phyloP scores from a whole-genome alignment of 1,284 basidiomycete genomes.

The Ganoderma sinense region DNA sequence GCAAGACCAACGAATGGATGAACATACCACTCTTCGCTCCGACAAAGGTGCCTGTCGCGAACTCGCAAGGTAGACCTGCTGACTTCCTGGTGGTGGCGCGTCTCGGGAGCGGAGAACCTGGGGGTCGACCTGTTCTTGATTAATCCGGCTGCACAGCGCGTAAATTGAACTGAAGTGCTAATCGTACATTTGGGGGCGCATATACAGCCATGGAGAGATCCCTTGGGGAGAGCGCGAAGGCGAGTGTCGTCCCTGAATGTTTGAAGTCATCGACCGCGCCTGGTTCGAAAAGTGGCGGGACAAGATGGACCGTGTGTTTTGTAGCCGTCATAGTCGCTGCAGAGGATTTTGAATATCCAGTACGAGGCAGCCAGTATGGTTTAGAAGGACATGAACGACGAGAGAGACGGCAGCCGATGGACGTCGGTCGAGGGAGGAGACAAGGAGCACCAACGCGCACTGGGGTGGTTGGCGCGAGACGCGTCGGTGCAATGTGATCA shows the following conservation, averaged over 20 bases:
- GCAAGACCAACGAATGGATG: neutral
- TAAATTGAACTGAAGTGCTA: neutral
- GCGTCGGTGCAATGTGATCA: neutral
- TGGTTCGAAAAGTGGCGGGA: slow-evolving; percentile 37
- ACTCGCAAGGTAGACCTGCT: slow-evolving; percentile 38
- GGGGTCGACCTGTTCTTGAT: slow-evolving; percentile 28
- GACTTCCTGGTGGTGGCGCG: slow-evolving; percentile 14
- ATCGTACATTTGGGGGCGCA: slow-evolving; percentile 33
- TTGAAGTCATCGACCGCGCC: slow-evolving; percentile 33
- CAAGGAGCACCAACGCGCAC: neutral
- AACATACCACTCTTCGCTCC: slow-evolving; percentile 43
- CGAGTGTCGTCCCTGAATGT: slow-evolving; percentile 34
- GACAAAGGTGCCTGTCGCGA: slow-evolving; percentile 36
- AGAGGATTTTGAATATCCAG: too few species aligned
- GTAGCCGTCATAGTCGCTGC: neutral
- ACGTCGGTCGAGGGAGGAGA: neutral
- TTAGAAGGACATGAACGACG: neutral
- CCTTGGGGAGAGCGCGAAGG: slow-evolving; percentile 34
- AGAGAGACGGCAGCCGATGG: neutral
- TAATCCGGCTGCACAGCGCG: neutral
- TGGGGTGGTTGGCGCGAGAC: neutral
- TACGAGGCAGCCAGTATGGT: neutral
- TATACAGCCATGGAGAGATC: slow-evolving; percentile 39
- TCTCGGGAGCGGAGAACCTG: slow-evolving; percentile 19
- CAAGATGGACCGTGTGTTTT: slow-evolving; percentile 22